Conservation (phyloP, 2,329 filamentous ascomycete species). For the Bipolaris cookei region DNA sequence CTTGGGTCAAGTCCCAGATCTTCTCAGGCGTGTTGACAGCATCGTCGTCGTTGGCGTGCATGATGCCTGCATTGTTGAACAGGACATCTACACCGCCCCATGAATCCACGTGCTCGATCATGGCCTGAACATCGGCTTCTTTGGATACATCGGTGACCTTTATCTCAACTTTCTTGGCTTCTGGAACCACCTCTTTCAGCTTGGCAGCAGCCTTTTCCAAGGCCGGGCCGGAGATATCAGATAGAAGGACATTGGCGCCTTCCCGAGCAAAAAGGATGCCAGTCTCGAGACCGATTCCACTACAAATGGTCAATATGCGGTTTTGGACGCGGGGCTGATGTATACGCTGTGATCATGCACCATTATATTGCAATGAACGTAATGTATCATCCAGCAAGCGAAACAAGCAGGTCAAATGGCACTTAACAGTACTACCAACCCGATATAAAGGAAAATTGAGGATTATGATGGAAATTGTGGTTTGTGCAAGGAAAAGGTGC, state of each 20-base stretch:
- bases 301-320: conserved; percentile 48
- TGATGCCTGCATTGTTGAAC: conserved; percentile 98
- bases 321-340: not conserved
- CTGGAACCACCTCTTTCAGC: conserved; percentile 73
- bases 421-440: not conserved
- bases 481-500: conserved; percentile 32
- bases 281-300: conserved; percentile 93
- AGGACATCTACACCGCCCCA: conserved; percentile 91
- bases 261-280: conserved; percentile 87
- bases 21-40: conserved; percentile 84
- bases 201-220: conserved; percentile 78
- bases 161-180: conserved; percentile 65
- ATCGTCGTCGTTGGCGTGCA: conserved; percentile 73
- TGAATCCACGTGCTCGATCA: conserved; percentile 75
- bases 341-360: not conserved
- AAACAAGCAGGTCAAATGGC: not conserved
- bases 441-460: not conserved
- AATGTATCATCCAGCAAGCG: not conserved
- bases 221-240: conserved; percentile 80
- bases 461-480: conserved; percentile 2
- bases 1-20: conserved; percentile 93
- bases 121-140: conserved; percentile 76
- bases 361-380: not conserved
- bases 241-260: conserved; percentile 83
- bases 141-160: conserved; percentile 81